phyloP scores from a whole-genome alignment of 176 grass and related monocot species.

The Ensete ventricosum region DNA sequence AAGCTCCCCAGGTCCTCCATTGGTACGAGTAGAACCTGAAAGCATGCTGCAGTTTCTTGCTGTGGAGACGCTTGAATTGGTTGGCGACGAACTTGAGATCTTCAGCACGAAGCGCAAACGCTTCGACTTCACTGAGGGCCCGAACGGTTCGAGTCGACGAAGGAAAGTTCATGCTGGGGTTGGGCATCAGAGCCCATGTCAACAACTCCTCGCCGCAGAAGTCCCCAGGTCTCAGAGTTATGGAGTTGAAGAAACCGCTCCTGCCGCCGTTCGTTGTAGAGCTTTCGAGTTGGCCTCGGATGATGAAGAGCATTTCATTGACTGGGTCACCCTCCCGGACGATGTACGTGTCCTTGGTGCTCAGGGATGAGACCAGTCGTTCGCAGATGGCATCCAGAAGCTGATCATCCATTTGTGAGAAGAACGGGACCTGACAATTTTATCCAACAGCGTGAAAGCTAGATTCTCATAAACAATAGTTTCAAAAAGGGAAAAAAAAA shows the following conservation, averaged over 20 bases:
- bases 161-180: constrained; percentile 77
- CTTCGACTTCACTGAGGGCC: constrained; percentile 70
- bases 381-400: constrained; percentile 91
- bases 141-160: constrained; percentile 65
- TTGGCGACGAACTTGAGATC: constrained; percentile 89
- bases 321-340: constrained; percentile 74
- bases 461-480: too few species aligned
- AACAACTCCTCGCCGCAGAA: constrained; percentile 93
- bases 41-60: constrained; percentile 82
- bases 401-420: constrained; percentile 95
- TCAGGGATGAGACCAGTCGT: constrained; percentile 69
- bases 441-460: not conserved
- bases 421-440: constrained; percentile 58
- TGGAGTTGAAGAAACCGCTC: constrained; percentile 87
- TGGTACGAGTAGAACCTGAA: constrained; percentile 95
- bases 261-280: constrained; percentile 85
- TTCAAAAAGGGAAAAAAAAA: too few species aligned
- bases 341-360: constrained; percentile 82
- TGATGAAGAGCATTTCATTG: constrained; percentile 83
- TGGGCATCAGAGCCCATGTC: constrained; percentile 89
- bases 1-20: constrained; percentile 83
- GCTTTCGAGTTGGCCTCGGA: constrained; percentile 83
- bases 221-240: constrained; percentile 73
- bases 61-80: constrained; percentile 92
- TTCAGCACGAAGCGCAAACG: constrained; percentile 73